Conservation (phyloP, 2,329 filamentous ascomycete genomes). For the Colletotrichum eremochloae region DNA sequence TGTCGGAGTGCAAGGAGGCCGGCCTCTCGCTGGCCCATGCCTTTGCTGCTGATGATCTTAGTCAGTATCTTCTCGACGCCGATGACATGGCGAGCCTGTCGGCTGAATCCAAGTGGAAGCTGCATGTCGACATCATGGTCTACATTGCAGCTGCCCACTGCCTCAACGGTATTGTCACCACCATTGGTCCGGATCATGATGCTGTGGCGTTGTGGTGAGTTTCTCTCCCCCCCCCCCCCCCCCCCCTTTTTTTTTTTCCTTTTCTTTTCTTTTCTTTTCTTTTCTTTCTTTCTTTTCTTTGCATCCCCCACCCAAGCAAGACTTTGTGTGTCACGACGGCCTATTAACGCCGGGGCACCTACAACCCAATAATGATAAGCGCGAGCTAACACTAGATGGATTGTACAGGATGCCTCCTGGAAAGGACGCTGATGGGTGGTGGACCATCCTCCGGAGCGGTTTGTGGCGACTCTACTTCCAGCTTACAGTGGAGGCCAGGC, state of each 20-base stretch:
- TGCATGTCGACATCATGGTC: slow-evolving; percentile 82
- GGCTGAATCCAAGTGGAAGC: slow-evolving; percentile 78
- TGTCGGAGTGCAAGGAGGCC: slow-evolving; percentile 78
- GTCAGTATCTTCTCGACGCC: slow-evolving; percentile 80
- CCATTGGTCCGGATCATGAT: slow-evolving; percentile 81
- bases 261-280: slow-evolving; percentile 38
- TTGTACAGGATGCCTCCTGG: slow-evolving; percentile 78
- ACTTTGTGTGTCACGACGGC: not conserved
- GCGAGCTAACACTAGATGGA: slow-evolving; percentile 39
- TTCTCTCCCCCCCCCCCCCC: not conserved
- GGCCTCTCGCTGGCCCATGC: slow-evolving; percentile 80
- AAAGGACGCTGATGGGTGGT: slow-evolving; percentile 78
- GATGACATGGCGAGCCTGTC: slow-evolving; percentile 74
- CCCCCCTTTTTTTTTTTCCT: not conserved
- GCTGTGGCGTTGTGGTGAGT: slow-evolving; percentile 83
- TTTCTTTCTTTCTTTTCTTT: not conserved
- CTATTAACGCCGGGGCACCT: not conserved
- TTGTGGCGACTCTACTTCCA: slow-evolving; percentile 84
- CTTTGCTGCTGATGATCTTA: slow-evolving; percentile 81
- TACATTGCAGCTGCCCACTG: slow-evolving; percentile 83
- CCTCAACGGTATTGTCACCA: slow-evolving; percentile 79
- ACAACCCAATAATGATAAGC: not conserved
- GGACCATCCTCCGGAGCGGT: slow-evolving; percentile 79
- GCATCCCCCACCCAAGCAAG: not conserved
- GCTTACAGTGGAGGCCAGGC: slow-evolving; percentile 78